phyloP scores from a whole-genome alignment of 495 filamentous ascomycete genomes.

The Daldinia bambusicola region DNA sequence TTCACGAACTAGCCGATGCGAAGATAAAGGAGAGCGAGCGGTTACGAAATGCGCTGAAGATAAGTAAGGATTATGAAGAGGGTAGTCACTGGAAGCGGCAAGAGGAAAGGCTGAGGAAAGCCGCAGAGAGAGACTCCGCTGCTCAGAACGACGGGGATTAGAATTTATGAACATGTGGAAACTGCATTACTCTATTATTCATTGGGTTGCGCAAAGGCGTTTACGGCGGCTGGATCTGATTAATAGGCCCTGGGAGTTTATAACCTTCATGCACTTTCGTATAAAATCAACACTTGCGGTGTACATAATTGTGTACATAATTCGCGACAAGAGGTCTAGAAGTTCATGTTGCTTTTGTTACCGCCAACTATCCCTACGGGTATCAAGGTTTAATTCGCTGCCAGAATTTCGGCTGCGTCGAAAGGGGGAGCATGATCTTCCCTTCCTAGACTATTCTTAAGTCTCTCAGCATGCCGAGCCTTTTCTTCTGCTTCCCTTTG shows the following conservation, averaged over 20 bases:
- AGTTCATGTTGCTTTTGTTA: slow-evolving; percentile 21
- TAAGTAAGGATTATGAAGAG: slow-evolving; percentile 88
- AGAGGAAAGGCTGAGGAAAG: slow-evolving; percentile 74
- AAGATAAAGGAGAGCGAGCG: slow-evolving; percentile 97
- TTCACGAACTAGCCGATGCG: slow-evolving; percentile 94
- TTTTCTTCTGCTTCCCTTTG: slow-evolving; percentile 53
- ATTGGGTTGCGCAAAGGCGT: slow-evolving; percentile 26
- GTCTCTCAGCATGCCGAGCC: slow-evolving; percentile 48
- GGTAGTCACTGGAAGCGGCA: slow-evolving; percentile 78
- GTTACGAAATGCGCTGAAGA: slow-evolving; percentile 87
- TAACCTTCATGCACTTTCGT: slow-evolving; percentile 8
- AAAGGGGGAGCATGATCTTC: slow-evolving; percentile 51
- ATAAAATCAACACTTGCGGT: not conserved
- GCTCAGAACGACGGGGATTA: slow-evolving; percentile 47
- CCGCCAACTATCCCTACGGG: slow-evolving; percentile 43
- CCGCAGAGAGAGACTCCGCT: slow-evolving; percentile 58
- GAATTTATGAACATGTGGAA: not conserved
- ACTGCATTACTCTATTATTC: slow-evolving; percentile 13
- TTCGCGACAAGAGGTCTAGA: not conserved
- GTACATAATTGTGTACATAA: slow-evolving; percentile 2
- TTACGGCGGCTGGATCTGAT: slow-evolving; percentile 18
- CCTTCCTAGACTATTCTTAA: slow-evolving; percentile 50
- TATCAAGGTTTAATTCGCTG: slow-evolving; percentile 55
- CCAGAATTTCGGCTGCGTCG: slow-evolving; percentile 58
- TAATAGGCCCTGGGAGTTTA: slow-evolving; percentile 7